Conservation (phyloP, 2,329 filamentous ascomycete species). For the Talaromyces piceae region DNA sequence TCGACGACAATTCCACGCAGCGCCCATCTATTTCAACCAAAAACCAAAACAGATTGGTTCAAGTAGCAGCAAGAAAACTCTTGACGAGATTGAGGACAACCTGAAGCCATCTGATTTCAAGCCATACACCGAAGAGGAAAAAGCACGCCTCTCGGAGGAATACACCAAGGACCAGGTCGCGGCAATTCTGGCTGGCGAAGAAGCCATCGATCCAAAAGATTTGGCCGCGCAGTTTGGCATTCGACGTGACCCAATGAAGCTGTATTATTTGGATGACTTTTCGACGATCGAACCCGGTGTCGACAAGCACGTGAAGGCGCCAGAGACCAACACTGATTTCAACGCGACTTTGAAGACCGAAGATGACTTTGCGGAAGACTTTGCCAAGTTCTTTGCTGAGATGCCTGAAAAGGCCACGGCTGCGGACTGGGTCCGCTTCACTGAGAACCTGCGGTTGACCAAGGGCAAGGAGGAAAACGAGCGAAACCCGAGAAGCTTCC, state of each 20-base stretch:
- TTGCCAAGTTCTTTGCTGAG: conserved; percentile 42
- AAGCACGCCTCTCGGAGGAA: conserved; percentile 52
- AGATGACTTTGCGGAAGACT: conserved; percentile 55
- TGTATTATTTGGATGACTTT: conserved; percentile 78
- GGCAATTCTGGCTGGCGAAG: conserved; percentile 74
- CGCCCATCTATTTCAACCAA: conserved; percentile 32
- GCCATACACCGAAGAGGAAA: conserved; percentile 61
- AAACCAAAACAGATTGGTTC: conserved; percentile 31
- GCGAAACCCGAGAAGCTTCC: conserved; percentile 40
- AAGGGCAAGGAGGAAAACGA: conserved; percentile 45
- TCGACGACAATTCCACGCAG: conserved; percentile 44
- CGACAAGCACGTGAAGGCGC: conserved; percentile 57
- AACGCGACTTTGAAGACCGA: conserved; percentile 54
- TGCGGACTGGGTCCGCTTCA: conserved; percentile 36
- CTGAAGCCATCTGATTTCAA: conserved; percentile 33
- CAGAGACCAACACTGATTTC: conserved; percentile 46
- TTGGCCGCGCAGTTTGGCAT: conserved; percentile 64
- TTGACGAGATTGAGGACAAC: conserved; percentile 16
- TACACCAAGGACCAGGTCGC: conserved; percentile 78
- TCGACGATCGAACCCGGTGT: conserved; percentile 67
- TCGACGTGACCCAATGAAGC: conserved; percentile 63
- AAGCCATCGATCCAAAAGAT: conserved; percentile 66
- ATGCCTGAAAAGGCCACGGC: conserved; percentile 45
- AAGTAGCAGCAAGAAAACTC: conserved; percentile 19
- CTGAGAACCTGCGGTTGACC: conserved; percentile 43